A percentile compares a stretch with the other conserved stretches of the same genome.
Evolutionary conservation across 192 early-diverging fungal species (phyloP).

Genomic region (Pilaira anomala): DNA sequence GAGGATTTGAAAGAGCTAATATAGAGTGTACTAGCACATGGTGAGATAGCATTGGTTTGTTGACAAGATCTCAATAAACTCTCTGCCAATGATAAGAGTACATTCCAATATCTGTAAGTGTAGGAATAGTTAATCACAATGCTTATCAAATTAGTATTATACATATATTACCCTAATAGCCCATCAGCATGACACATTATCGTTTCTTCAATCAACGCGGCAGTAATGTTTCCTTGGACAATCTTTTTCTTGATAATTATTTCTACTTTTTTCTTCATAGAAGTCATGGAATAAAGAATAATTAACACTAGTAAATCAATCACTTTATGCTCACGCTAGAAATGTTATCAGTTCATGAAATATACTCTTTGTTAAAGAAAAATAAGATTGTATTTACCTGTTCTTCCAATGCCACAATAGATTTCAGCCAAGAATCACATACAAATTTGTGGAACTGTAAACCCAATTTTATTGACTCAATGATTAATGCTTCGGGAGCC

Average conservation of each 20-base stretch:
- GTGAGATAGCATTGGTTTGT: conserved; percentile 39
- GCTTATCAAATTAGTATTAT: too few relatives aligned
- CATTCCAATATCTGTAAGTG: conserved; percentile 40
- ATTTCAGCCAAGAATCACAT: conserved; percentile 66
- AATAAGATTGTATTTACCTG: conserved; percentile 33
- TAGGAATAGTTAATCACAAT: not conserved
- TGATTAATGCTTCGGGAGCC: conserved; percentile 47
- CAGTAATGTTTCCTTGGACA: conserved; percentile 39
- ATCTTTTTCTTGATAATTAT: conserved; percentile 50
- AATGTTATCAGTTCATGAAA: not conserved
- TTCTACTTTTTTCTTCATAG: conserved; percentile 54
- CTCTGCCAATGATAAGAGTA: conserved; percentile 58
- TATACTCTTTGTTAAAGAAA: not conserved
- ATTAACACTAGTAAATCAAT: conserved; percentile 53
- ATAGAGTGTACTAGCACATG: conserved; percentile 48
- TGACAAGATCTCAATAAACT: conserved; percentile 55
- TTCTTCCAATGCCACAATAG: conserved; percentile 45
- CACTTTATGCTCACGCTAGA: conserved; percentile 44
- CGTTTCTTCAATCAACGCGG: conserved; percentile 43
- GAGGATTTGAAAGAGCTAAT: conserved; percentile 51
- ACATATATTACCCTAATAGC: conserved; percentile 39
- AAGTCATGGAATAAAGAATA: conserved; percentile 48
- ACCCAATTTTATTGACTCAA: conserved; percentile 64
- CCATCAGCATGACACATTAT: conserved; percentile 45
- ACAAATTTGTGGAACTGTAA: conserved; percentile 67